Evolutionary conservation across 352 stramenopile species (phyloP).

Genomic region (Phytophthora citricola): DNA sequence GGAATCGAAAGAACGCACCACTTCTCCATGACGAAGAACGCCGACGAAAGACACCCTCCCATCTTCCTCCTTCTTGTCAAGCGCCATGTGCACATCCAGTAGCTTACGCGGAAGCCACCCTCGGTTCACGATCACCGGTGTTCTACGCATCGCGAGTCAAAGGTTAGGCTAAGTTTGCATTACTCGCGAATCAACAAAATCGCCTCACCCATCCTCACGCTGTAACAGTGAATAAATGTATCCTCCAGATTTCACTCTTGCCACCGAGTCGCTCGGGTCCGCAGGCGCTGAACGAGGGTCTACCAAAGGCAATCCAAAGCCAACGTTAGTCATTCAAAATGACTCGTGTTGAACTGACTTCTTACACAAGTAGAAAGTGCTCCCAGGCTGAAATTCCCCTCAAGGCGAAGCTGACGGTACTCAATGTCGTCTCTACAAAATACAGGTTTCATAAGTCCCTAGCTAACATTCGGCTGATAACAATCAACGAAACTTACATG

Average conservation of each 20-base stretch:
- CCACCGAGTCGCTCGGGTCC: constrained; percentile 78
- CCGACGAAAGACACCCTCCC: constrained; percentile 65
- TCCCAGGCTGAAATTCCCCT: constrained; percentile 72
- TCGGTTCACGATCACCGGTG: constrained; percentile 86
- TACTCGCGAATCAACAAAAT: not conserved
- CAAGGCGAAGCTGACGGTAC: constrained; percentile 74
- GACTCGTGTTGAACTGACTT: not conserved
- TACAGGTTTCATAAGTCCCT: not conserved
- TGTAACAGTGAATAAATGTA: constrained; percentile 88
- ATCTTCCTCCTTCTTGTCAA: constrained; percentile 62
- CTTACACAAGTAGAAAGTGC: constrained; percentile 85
- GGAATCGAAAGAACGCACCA: constrained; percentile 44
- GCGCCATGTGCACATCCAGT: constrained; percentile 72
- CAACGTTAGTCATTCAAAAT: constrained; percentile 1
- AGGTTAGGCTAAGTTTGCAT: constrained; percentile 1
- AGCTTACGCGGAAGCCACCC: constrained; percentile 84
- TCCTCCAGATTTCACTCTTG: constrained; percentile 80
- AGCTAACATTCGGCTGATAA: not conserved
- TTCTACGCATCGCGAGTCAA: constrained; percentile 40
- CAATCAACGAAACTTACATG: constrained; percentile 43
- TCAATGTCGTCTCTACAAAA: constrained; percentile 75
- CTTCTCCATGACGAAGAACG: constrained; percentile 82
- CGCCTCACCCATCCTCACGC: constrained; percentile 64
- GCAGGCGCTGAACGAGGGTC: constrained; percentile 84
- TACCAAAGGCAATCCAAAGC: constrained; percentile 25